Base-by-base conservation (phyloP, 345 rosid genomes). In the Corymbia maculata region DNA sequence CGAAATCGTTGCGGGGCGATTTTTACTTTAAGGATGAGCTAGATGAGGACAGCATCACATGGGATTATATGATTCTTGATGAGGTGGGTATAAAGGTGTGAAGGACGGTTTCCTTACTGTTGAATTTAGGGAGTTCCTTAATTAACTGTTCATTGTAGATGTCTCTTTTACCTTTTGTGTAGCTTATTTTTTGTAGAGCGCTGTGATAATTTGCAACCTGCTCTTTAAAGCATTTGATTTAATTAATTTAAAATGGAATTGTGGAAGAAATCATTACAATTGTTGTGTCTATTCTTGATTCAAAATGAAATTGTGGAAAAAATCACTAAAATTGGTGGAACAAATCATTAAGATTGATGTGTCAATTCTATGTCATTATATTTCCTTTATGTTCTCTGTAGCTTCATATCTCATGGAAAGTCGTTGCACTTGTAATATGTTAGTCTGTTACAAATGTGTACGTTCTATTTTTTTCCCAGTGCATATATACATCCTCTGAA, bases 21-120 rank as follows among this genome's bases (percentile, higher is more conserved):
- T 47, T 30, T 89, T 92, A 92, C 88, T 90, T 87, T 87, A 28
- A 51, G 75, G 95, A 94, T 85, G 97, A 95, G 64, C 93, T 91
- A 28, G 88, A 87, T 64, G 98, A 94, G 50, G 95, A 97, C 89
- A 93, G 91, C 85, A 85, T 91, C 89, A 86, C 89, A 86, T 97
- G 99, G 99, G 99, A 98, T 91, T 98, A 98, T 91, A 95, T 98
- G 98, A 95, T 98, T 89, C 98, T 98, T 44, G 99, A 98, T 85
- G 99, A 98, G 99, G 99, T 98, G 92, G 42, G 51, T 70, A 55
- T 47, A 53, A 17, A 8, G 45, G 11, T n/a, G 8, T 21, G 14
- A 44, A 75, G 82, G 82, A 42, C 36, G 82, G 26, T 75, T 75
- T 75, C 49, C 49, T 75, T 75, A 75, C 82, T 75, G 49, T 75